Evolutionary conservation across 352 stramenopile genomes (phyloP), one percentile per base, ranked within the genome.

Genomic region (Elongisporangium prolatum): DNA sequence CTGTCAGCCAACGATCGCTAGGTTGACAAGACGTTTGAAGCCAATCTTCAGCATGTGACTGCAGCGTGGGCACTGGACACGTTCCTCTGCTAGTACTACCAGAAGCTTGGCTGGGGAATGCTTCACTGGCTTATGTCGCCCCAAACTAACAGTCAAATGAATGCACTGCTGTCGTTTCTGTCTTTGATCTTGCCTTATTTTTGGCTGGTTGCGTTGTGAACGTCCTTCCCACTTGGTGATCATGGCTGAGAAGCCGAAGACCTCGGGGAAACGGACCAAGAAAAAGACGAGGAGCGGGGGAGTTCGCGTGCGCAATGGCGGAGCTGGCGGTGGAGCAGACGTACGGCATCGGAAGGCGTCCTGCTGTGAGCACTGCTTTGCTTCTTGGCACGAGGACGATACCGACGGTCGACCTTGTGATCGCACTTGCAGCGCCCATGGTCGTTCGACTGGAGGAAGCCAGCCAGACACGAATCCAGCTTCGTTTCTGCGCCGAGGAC

Each of bases 1-100:
- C 50, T 63, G 71, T 25, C 56, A 7, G 65, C 63, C 51, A 61
- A 68, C 53, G 49, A 65, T 13, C 61, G 66, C 7, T 49, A 63
- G 18, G 64, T 22, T 4, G 65, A 72, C 25, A 38, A 60, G 0
- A 58, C 61, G 20, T 73, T 69, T 48, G 60, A 52, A 14, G 55
- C 22, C n/a, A 28, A 50, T 37, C n/a, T 73, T 0, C 4, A 49
- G 6, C 38, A 59, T 21, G 50, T 65, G 5, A 14, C 50, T 20
- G 28, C 52, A 8, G 60, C 65, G 16, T 72, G 65, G 65, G 65
- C 61, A n/a, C 11, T 7, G 1, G 47, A 64, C 9, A 60, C 64
- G 8, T 71, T 67, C n/a, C 47, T 55, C 9, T 71, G 44, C 48
- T 9, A n/a, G n/a, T n/a, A n/a, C n/a, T n/a, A n/a, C n/a, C n/a